phyloP scores from a whole-genome alignment of 2,329 filamentous ascomycete genomes.

The Chaetomium globosum region DNA sequence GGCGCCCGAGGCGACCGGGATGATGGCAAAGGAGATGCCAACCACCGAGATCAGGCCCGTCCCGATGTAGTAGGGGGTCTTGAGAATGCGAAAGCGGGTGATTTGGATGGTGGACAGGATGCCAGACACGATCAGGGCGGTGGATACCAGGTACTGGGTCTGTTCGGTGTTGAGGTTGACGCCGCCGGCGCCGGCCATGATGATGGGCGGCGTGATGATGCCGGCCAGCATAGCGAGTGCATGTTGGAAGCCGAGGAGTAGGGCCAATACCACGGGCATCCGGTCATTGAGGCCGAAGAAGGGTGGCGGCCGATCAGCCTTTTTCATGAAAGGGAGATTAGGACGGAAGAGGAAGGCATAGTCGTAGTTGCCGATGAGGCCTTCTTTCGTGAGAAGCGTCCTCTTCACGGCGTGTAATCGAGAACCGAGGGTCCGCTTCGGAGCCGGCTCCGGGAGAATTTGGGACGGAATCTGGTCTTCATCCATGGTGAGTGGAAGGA shows the following conservation, averaged over 20 bases:
- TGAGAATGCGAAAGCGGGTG: conserved; percentile 71
- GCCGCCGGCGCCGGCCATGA: conserved; percentile 63
- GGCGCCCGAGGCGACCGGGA: conserved; percentile 71
- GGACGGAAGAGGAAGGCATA: conserved; percentile 85
- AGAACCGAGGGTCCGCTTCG: conserved; percentile 42
- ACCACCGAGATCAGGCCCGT: conserved; percentile 81
- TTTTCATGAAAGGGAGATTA: conserved; percentile 80
- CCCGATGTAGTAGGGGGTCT: conserved; percentile 71
- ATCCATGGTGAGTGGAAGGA: conserved; percentile 50
- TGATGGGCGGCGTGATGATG: conserved; percentile 77
- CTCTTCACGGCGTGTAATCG: conserved; percentile 42
- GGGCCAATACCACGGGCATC: conserved; percentile 73
- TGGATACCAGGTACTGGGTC: conserved; percentile 78
- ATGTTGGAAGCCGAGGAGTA: conserved; percentile 79
- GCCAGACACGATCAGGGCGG: conserved; percentile 76
- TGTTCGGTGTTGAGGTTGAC: conserved; percentile 64
- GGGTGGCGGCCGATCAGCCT: conserved; percentile 60
- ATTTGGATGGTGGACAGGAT: conserved; percentile 76
- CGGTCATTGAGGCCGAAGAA: conserved; percentile 83
- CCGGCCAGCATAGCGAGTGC: conserved; percentile 74
- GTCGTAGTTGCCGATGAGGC: conserved; percentile 83
- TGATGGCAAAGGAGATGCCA: conserved; percentile 76
- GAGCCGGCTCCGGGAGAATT: conserved; percentile 48
- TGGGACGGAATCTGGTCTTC: conserved; percentile 58
- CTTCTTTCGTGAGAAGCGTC: conserved; percentile 63